Percentiles rank a stretch among this genome's conserved stretches.
phyloP scores from a whole-genome alignment of 2,329 filamentous ascomycete genomes.

The Trichothecium sympodiale region DNA sequence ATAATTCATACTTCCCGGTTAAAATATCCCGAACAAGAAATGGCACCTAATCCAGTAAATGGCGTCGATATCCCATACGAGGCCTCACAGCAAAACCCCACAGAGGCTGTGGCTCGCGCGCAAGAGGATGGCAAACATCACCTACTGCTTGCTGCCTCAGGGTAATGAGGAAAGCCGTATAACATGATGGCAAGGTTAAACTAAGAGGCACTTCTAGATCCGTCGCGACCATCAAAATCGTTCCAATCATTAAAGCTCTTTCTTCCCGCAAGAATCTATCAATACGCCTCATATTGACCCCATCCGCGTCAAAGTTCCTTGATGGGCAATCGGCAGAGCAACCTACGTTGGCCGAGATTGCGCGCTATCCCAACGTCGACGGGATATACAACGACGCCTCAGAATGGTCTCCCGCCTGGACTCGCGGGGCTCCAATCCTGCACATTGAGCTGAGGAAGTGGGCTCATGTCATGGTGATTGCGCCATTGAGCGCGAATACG shows the following conservation, averaged over 20 bases:
- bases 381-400: conserved; percentile 73
- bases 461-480: conserved; percentile 72
- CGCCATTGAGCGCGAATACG: conserved; percentile 73
- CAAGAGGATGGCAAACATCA: conserved; percentile 28
- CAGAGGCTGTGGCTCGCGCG: conserved; percentile 19
- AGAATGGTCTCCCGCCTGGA: conserved; percentile 75
- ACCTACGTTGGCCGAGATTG: conserved; percentile 51
- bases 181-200: background rate
- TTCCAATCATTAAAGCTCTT: conserved; percentile 52
- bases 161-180: background rate
- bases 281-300: conserved; percentile 75
- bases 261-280: conserved; percentile 46
- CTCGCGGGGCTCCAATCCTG: conserved; percentile 64
- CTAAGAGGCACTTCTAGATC: conserved; percentile 24
- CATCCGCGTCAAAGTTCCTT: conserved; percentile 65
- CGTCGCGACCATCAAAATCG: conserved; percentile 83
- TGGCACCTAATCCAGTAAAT: too few relatives aligned
- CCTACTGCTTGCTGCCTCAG: conserved; percentile 27
- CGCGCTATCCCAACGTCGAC: conserved; percentile 59
- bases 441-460: conserved; percentile 77
- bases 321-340: conserved; percentile 67
- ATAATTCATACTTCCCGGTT: too few relatives aligned
- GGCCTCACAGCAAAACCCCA: too few relatives aligned
- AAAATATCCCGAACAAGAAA: too few relatives aligned
- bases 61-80: too few relatives aligned